Base-by-base conservation (phyloP, 805 yeast genomes). In the Saccharomycopsis amapae region DNA sequence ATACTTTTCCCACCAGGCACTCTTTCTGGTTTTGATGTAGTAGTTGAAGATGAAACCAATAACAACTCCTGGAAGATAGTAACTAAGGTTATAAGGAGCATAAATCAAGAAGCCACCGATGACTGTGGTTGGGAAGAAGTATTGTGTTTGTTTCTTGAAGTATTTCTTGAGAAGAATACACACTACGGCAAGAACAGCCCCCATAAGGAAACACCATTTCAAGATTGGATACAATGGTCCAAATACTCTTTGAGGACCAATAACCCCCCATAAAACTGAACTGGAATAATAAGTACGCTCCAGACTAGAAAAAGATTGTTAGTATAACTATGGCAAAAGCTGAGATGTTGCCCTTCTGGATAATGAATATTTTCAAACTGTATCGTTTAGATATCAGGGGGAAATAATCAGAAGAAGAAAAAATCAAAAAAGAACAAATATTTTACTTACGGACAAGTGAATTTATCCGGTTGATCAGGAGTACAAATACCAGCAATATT, bases 141-240 rank as follows among this genome's bases (percentile, higher is more conserved):
- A 67, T 10, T 42, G 53, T 17, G 61, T 41, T 66, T 44, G 46
- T 34, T 49, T 58, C 37, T 55, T 55, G 28, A 56, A 57, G 38
- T 32, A 57, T n/a, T 44, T 49, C 49, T 58, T 63, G 52, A 62
- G 35, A 3, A 50, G 52, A 37, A 63, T 60, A 49, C 63, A 62
- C 9, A 55, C 65, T 5, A 61, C 7, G 5, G 62, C 64, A 4
- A 60, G 37, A 52, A 71, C 51, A 47, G 59, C 59, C 5, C 87
- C 86, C 45, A 77, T 64, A 25, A 81, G 63, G 67, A 81, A 80
- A 51, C 83, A 75, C 74, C 78, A 80, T 58, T 76, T 73, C 48
- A 81, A 63, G 12, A 72, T 63, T 1, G 86, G 85, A 56, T 81
- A 81, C 17, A 79, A 57, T 0, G 75, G 74, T 42, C 71, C 66